Conservation (phyloP, 805 yeast species). For the Kazachstania psychrophila region DNA sequence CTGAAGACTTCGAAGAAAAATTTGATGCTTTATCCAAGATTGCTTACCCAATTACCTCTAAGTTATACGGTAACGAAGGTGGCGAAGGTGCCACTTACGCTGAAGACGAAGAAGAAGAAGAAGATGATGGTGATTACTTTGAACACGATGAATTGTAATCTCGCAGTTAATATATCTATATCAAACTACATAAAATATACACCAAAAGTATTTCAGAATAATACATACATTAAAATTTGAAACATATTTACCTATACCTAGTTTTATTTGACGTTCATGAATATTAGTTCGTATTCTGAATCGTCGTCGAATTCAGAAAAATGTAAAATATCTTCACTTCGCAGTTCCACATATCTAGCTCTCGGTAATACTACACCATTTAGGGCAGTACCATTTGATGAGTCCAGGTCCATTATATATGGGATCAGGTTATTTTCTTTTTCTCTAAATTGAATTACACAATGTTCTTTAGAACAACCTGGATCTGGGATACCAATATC, state of each 20-base stretch:
- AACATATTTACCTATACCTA: not conserved
- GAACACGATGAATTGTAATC: constrained; percentile 66
- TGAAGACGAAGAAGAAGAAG: constrained; percentile 37
- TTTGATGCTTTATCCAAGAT: constrained; percentile 69
- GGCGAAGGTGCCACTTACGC: constrained; percentile 37
- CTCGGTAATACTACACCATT: constrained; percentile 35
- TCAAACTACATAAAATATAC: too few species aligned
- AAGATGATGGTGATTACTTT: constrained; percentile 49
- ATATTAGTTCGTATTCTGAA: constrained; percentile 21
- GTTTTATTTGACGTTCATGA: constrained; percentile 8
- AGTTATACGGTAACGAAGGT: constrained; percentile 56
- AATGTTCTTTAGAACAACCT: constrained; percentile 40
- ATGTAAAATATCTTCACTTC: constrained; percentile 33
- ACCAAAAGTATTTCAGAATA: too few species aligned
- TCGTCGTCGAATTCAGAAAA: constrained; percentile 32
- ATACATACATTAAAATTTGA: too few species aligned
- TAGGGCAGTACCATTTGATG: constrained; percentile 39
- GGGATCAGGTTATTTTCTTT: constrained; percentile 20
- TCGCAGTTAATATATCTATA: too few species aligned
- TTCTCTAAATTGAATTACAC: constrained; percentile 39
- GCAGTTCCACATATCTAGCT: constrained; percentile 36
- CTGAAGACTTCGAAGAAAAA: constrained; percentile 91
- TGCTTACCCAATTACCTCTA: constrained; percentile 88
- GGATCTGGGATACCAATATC: constrained; percentile 32
- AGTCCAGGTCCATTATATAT: constrained; percentile 39